A percentile compares a stretch with the other conserved stretches of the same genome.
Conservation (phyloP, 495 filamentous ascomycete genomes). For the Evernia prunastri region DNA sequence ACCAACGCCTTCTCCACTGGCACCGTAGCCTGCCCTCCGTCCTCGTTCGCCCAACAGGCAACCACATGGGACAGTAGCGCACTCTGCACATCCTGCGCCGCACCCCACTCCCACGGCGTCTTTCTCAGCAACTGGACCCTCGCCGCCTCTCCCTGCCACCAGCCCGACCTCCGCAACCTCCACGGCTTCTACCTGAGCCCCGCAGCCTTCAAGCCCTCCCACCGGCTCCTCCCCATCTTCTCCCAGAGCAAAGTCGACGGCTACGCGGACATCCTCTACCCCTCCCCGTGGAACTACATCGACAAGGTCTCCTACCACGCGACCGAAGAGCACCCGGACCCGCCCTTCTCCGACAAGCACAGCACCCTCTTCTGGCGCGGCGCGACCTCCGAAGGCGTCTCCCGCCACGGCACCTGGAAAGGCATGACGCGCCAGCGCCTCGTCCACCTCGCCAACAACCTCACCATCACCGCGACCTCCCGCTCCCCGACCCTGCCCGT, state of each 20-base stretch:
- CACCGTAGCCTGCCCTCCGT: slow-evolving; percentile 49
- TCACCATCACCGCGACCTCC: slow-evolving; percentile 32
- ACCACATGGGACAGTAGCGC: slow-evolving; percentile 46
- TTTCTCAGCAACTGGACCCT: slow-evolving; percentile 61
- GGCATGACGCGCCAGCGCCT: slow-evolving; percentile 55
- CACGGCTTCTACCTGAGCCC: slow-evolving; percentile 66
- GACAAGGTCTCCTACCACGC: slow-evolving; percentile 43
- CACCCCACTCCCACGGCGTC: slow-evolving; percentile 60
- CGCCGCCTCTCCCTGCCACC: slow-evolving; percentile 65
- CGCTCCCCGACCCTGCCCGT: slow-evolving; percentile 39
- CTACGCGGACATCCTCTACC: slow-evolving; percentile 43
- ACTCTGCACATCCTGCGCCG: slow-evolving; percentile 55
- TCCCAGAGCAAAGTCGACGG: slow-evolving; percentile 62
- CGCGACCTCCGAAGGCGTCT: slow-evolving; percentile 52
- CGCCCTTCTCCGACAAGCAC: slow-evolving; percentile 36
- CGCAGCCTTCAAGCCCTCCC: slow-evolving; percentile 53
- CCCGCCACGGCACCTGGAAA: slow-evolving; percentile 47
- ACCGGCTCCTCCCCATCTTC: slow-evolving; percentile 65
- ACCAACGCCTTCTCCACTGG: slow-evolving; percentile 41
- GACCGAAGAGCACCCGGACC: slow-evolving; percentile 33
- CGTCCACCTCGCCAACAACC: slow-evolving; percentile 49
- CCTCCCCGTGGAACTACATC: slow-evolving; percentile 46
- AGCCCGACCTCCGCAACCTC: slow-evolving; percentile 67
- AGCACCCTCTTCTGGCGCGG: slow-evolving; percentile 49
- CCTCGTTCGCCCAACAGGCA: slow-evolving; percentile 50